These are phyloP conservation scores for Trichoderma harzianum DNA, from an alignment of 2,329 filamentous ascomycete genomes.

Conservation along the genomic window DNA sequence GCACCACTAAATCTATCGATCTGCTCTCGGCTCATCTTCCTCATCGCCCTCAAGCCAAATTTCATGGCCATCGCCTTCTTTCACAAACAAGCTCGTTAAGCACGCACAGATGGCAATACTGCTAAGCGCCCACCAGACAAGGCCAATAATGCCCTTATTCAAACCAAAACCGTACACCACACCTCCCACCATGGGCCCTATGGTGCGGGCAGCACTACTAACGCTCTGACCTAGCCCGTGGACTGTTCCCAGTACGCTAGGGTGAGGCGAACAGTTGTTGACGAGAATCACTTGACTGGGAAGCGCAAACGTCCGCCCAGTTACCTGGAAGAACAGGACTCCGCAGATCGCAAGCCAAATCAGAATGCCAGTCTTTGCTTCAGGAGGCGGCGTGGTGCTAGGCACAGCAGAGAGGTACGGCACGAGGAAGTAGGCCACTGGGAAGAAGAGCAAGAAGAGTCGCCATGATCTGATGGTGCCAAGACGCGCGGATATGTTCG, in stretches of 20 bases:
- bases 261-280: slow-evolving; percentile 48
- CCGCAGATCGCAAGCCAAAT: slow-evolving; percentile 64
- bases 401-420: slow-evolving; percentile 71
- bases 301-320: slow-evolving; percentile 61
- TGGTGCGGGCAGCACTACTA: slow-evolving; percentile 54
- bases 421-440: slow-evolving; percentile 64
- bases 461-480: slow-evolving; percentile 68
- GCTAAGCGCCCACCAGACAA: slow-evolving; percentile 56
- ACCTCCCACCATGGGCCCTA: slow-evolving; percentile 60
- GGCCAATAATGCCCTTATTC: slow-evolving; percentile 53
- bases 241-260: slow-evolving; percentile 45
- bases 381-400: slow-evolving; percentile 47
- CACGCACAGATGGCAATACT: slow-evolving; percentile 47
- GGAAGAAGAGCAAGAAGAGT: slow-evolving; percentile 66
- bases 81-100: slow-evolving; percentile 52
- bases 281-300: slow-evolving; percentile 46
- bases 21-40: slow-evolving; percentile 20
- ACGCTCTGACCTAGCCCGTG: slow-evolving; percentile 56
- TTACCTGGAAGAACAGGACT: slow-evolving; percentile 62
- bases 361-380: slow-evolving; percentile 48
- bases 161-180: slow-evolving; percentile 59
- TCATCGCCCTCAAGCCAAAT: slow-evolving; percentile 62
- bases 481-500: slow-evolving; percentile 60
- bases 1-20: background rate
- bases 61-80: slow-evolving; percentile 62